These are phyloP conservation scores for Pichia sp. DNA, from an alignment of 1,139 yeast species.

Conservation along the genomic window DNA sequence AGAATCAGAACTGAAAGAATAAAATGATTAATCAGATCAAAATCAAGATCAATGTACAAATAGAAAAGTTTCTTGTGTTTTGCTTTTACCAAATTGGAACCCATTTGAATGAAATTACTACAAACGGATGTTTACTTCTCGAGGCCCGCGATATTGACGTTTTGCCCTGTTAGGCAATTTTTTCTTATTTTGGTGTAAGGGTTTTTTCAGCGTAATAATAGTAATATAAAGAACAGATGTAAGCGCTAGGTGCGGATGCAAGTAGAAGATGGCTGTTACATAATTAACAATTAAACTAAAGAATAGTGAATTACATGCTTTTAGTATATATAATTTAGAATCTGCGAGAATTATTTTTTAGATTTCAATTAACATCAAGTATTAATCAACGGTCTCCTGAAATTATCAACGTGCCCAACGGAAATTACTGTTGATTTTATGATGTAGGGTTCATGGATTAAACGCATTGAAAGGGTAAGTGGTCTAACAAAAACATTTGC, in stretches of 20 bases:
- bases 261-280: background rate
- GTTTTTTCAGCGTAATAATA: background rate
- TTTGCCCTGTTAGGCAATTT: slow-evolving; percentile 4
- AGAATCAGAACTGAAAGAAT: background rate
- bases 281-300: no score
- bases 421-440: no score
- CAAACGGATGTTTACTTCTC: slow-evolving; percentile 9
- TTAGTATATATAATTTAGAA: no score
- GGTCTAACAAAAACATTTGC: no score
- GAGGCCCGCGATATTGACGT: slow-evolving; percentile 1
- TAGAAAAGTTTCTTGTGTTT: slow-evolving; percentile 3
- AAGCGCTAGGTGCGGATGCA: background rate
- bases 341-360: no score
- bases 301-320: no score
- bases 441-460: no score
- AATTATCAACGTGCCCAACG: no score
- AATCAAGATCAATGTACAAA: background rate
- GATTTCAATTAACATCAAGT: no score
- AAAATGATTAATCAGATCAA: background rate
- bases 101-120: background rate
- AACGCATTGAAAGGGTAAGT: no score
- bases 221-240: background rate
- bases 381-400: no score
- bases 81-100: slow-evolving; percentile 11
- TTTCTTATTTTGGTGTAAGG: background rate